phyloP scores from a whole-genome alignment of 208 protist species.

The Borovskyia barvae region DNA sequence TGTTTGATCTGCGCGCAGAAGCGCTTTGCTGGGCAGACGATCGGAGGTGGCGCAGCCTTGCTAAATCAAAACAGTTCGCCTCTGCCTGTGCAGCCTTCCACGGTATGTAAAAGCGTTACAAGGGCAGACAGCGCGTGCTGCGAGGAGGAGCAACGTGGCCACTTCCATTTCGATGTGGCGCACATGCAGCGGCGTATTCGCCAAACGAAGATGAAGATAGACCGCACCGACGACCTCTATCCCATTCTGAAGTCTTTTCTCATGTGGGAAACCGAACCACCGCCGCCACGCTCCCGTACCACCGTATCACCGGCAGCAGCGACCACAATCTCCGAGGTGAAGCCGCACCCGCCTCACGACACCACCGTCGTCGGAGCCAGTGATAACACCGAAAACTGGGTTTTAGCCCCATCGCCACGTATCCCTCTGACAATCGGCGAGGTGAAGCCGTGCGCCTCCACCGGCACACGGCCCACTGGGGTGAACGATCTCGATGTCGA shows the following conservation, averaged over 20 bases:
- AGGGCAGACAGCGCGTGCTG: too few species aligned
- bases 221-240: constrained; percentile 27
- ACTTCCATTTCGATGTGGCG: constrained; percentile 17
- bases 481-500: constrained; percentile 17
- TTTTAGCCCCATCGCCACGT: constrained; percentile 11
- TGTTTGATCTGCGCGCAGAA: constrained; percentile 12
- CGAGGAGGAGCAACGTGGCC: too few species aligned
- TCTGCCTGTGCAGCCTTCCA: too few species aligned
- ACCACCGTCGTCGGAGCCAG: not conserved
- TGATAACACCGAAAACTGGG: not conserved
- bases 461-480: not conserved
- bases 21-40: not conserved
- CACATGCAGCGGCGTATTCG: constrained; percentile 30
- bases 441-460: not conserved
- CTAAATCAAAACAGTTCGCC: too few species aligned
- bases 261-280: constrained; percentile 5
- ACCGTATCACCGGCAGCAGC: too few species aligned
- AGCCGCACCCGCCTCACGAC: not conserved
- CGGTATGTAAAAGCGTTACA: too few species aligned
- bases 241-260: constrained; percentile 29
- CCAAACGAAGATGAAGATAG: constrained; percentile 24
- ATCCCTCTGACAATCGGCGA: constrained; percentile 3
- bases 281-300: too few species aligned
- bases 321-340: not conserved
- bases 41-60: not conserved